Percentiles rank a stretch among this genome's conserved stretches.
phyloP scores from a whole-genome alignment of 2,329 filamentous ascomycete genomes.

The Arthrobotrys pseudoclavata region DNA sequence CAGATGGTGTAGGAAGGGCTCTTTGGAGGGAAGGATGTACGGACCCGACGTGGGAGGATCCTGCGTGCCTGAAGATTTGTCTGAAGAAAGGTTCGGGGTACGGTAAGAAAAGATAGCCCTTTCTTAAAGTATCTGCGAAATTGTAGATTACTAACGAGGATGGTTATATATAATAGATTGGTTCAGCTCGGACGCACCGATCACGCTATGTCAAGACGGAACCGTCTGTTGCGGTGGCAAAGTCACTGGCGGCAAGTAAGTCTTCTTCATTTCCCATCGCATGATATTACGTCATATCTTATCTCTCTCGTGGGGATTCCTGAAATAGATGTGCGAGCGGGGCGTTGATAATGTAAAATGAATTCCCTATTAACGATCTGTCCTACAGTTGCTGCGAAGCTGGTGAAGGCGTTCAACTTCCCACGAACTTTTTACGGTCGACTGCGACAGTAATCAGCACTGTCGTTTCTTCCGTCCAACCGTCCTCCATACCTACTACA shows the following conservation, averaged over 20 bases:
- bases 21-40: constrained; percentile 63
- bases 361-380: not conserved
- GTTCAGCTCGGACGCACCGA: constrained; percentile 25
- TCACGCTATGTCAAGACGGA: constrained; percentile 34
- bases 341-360: not conserved
- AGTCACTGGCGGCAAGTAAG: constrained; percentile 29
- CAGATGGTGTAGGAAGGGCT: not conserved
- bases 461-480: not conserved
- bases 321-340: not conserved
- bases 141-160: not conserved
- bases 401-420: constrained; percentile 20
- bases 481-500: constrained; percentile 1
- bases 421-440: constrained; percentile 16
- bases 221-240: constrained; percentile 24
- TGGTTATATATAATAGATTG: constrained; percentile 28
- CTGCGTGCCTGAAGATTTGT: constrained; percentile 62
- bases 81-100: constrained; percentile 19
- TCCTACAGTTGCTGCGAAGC: constrained; percentile 15
- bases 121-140: not conserved
- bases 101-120: constrained; percentile 2
- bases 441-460: constrained; percentile 17
- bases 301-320: not conserved
- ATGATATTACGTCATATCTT: not conserved
- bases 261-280: constrained; percentile 9
- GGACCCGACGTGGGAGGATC: constrained; percentile 62